These are phyloP conservation scores for Angomonas deanei DNA, from an alignment of 208 protist species.

Conservation along the genomic window DNA sequence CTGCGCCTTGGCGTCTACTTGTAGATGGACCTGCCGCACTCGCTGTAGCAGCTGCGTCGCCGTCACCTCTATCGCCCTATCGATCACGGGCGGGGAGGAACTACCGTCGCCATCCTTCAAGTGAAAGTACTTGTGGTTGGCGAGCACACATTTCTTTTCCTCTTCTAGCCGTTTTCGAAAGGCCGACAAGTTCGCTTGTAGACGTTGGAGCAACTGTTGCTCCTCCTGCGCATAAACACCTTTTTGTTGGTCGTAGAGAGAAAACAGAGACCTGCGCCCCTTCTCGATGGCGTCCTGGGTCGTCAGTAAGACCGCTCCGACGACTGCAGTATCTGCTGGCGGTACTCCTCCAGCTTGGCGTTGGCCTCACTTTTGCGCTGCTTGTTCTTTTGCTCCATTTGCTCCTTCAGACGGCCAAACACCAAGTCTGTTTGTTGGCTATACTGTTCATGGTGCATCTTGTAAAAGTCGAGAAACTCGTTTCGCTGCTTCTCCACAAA, in stretches of 20 bases:
- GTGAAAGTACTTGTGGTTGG: not conserved
- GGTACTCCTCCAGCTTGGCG: not conserved
- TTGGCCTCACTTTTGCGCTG: not conserved
- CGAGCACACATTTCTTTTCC: constrained; percentile 7
- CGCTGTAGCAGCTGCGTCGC: not conserved
- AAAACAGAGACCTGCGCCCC: not conserved
- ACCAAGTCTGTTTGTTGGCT: constrained; percentile 16
- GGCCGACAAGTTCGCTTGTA: constrained; percentile 1
- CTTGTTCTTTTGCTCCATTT: constrained; percentile 8
- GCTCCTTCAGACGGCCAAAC: constrained; percentile 13
- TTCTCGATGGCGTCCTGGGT: not conserved
- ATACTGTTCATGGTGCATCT: constrained; percentile 12
- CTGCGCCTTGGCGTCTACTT: not conserved
- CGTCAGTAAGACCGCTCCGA: not conserved
- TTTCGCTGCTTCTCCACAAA: constrained; percentile 19
- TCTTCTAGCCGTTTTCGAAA: constrained; percentile 13
- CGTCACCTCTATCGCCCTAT: not conserved
- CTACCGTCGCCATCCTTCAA: not conserved
- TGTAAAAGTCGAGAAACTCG: constrained; percentile 16
- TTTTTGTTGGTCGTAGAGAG: not conserved
- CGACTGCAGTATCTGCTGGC: constrained; percentile 3
- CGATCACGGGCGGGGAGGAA: not conserved
- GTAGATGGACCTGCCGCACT: not conserved
- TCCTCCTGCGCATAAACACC: constrained; percentile 7
- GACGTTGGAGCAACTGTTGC: constrained; percentile 2